Evolutionary conservation across 2,329 filamentous ascomycete genomes (phyloP), one percentile per base, ranked within the genome.

Genomic region (Plectosphaerella sp.): DNA sequence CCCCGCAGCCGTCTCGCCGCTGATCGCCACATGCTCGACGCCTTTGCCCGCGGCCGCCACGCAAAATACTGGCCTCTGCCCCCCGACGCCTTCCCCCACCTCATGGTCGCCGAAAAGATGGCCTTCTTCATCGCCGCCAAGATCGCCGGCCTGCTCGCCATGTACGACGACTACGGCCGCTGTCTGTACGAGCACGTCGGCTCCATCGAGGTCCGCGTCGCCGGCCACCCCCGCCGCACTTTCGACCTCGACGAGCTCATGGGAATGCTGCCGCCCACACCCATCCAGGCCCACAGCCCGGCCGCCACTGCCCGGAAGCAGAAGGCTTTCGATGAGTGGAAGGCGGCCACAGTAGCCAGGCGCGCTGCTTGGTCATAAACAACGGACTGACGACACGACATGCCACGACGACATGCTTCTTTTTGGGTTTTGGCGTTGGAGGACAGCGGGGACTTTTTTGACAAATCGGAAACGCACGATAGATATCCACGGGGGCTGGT

Each of bases 171-270:
- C 52, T 52, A 54, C 39, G 56, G 56, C 42, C 48, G 42, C 16
- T 25, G 49, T 36, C 43, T 58, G 6, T 58, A 55, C 36, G 46
- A 58, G 24, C 54, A 54, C 10, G 46, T 58, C 35, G 56, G 54
- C 12, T 52, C 25, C 10, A 58, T 58, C 25, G 50, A 58, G 43
- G 54, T 58, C 43, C 54, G 56, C 20, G 56, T 58, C 25, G 54
- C 52, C 35, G 56, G 56, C 36, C 54, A 54, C 37, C 48, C 48
- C 18, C 48, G 55, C 46, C 51, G 55, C 25, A 37, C 52, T 7
- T 57, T 56, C 25, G 55, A 56, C 14, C 52, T 57, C 39, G 55
- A 57, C 48, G 51, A 56, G 41, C 53, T 57, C 47, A 49, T 57
- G 15, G 52, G 48, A 49, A 50, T 50, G 28, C 41, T 57, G 20